Base-by-base conservation (phyloP, 2,329 filamentous ascomycete genomes). In the Cladosporium colombiae region DNA sequence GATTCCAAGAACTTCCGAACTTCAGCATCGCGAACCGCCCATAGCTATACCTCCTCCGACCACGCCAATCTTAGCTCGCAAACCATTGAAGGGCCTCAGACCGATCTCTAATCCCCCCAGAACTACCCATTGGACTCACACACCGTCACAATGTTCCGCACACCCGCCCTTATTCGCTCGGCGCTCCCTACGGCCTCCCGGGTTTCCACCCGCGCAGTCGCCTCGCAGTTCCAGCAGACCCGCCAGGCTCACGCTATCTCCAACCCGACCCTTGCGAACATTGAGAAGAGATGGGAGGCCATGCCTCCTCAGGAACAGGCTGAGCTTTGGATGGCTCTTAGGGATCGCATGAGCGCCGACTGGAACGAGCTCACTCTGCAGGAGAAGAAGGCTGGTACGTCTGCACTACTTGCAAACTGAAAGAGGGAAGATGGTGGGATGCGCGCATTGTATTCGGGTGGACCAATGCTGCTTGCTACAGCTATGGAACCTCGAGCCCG, bases 241-340 rank as follows among this genome's bases (percentile, higher is more conserved):
- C 84, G 85, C 75, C 88, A 90, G 74, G 91, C 91, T 74, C 93
- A 97, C 81, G 93, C 94, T 79, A 96, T 99, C 83, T 96, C 93
- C 78, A 98, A 97, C 85, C 95, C 96, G 74, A 97, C 92, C 67
- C 88, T 99, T 77, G 91, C 92, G 82, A 93, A 96, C 83, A 98
- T 99, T 78, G 95, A 99, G 89, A 97, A 97, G 90, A 88, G 95
- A 85, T 99, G 95, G 95, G 95, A 99, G 85, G 88, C 85, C 70
- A 93, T 98, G 91, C 93, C 94, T 67, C 92, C 95, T 71, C 93
- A 97, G 86, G 95, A 99, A 88, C 95, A 99, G 88, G 95, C 95
- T 73, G 95, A 99, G 79, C 85, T 99, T 75, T 99, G 95, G 95
- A 99, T 99, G 95, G 86, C 91, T 74, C 86, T 99, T 81, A 89